Base-by-base conservation (phyloP, 805 yeast genomes). In the Wickerhamiella allomyrinae region DNA sequence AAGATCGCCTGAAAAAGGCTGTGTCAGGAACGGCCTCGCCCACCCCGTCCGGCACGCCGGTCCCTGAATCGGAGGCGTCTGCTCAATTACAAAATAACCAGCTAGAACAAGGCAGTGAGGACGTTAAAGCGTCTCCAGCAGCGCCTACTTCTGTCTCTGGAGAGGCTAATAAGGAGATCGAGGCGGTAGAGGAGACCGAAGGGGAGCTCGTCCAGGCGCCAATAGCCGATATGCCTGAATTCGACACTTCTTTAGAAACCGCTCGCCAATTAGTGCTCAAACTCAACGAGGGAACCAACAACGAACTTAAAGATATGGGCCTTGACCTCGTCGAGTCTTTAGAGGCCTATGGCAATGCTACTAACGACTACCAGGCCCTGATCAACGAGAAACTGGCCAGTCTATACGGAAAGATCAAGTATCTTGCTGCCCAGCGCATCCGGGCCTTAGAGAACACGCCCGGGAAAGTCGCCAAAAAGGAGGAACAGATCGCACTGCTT, bases 1-100 rank as follows among this genome's bases (percentile, higher is more conserved):
- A 84, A 53, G 95, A 87, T 53, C 68, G 96, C 46, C 66, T 87
- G 41, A 93, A 91, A 1, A 60, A 76, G 47, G 95, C 95, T 1
- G 85, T 94, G 10, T 48, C 6, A 68, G 72, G 47, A 23, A 20
- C 17, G 10, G 7, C 21, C 17, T 9, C 36, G 21, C 7, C 20
- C 15, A 29, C 33, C 34, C 36, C 27, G 10, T 13, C 15, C 23
- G 36, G 38, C 24, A 11, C 20, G 20, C 42, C 34, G 45, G 56
- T 44, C 5, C 48, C 54, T 43, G 51, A 43, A 47, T 64, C 50
- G 48, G 68, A 59, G 42, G 39, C 22, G 15, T 21, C 29, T n/a
- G n/a, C n/a, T n/a, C n/a, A n/a, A n/a, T n/a, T n/a, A n/a, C n/a
- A n/a, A n/a, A n/a, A n/a, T n/a, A n/a, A n/a, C n/a, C n/a, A n/a